phyloP scores from a whole-genome alignment of 495 filamentous ascomycete genomes.

The Aeminium ludgeri region DNA sequence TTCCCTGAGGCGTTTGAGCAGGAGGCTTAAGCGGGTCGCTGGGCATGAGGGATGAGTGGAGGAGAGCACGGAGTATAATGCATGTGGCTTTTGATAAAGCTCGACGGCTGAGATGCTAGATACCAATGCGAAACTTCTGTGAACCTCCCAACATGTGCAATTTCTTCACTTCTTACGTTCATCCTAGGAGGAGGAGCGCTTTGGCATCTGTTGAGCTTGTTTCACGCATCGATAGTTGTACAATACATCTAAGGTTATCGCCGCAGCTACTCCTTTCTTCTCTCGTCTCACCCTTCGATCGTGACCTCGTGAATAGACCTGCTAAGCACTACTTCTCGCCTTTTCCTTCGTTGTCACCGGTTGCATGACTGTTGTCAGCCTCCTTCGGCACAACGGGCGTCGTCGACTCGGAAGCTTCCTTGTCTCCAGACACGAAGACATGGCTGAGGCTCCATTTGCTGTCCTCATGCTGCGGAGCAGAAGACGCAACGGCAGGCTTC shows the following conservation, averaged over 20 bases:
- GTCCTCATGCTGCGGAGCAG: constrained; percentile 2
- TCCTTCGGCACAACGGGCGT: neutral
- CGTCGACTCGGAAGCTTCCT: neutral
- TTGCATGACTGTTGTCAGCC: neutral
- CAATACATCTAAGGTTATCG: too few relatives aligned
- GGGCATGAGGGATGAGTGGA: neutral
- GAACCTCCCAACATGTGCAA: too few relatives aligned
- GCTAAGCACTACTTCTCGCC: too few relatives aligned
- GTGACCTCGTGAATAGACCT: too few relatives aligned
- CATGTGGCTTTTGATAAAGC: neutral
- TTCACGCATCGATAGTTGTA: too few relatives aligned
- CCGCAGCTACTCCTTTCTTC: too few relatives aligned
- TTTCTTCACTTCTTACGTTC: too few relatives aligned
- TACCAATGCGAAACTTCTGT: neutral
- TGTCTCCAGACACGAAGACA: constrained; percentile 6
- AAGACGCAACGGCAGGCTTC: neutral
- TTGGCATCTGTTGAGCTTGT: too few relatives aligned
- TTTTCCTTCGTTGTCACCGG: too few relatives aligned
- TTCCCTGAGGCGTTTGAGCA: constrained; percentile 78
- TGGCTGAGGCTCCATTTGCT: constrained; percentile 7
- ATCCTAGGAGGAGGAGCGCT: too few relatives aligned
- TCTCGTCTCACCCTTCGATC: too few relatives aligned
- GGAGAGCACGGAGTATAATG: neutral
- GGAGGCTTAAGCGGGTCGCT: constrained; percentile 17
- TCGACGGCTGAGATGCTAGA: neutral